phyloP scores from a whole-genome alignment of 1,284 basidiomycete species.

The Filobasidium uniguttulatum region DNA sequence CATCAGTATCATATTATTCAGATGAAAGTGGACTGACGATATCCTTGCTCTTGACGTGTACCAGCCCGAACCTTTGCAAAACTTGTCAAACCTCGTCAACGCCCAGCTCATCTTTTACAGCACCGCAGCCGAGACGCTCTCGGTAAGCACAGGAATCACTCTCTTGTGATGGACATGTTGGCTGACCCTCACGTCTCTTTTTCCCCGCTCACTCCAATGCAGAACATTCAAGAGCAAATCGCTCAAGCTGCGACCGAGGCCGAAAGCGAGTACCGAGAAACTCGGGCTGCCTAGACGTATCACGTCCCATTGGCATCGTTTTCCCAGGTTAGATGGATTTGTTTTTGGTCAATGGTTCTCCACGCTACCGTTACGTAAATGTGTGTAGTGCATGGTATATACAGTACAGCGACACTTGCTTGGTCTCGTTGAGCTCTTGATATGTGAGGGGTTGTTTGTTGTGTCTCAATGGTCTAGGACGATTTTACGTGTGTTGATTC shows the following conservation, averaged over 20 bases:
- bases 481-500: too few species aligned
- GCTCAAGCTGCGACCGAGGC: slow-evolving; percentile 78
- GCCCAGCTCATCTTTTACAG: slow-evolving; percentile 77
- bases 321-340: too few species aligned
- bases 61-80: slow-evolving; percentile 88
- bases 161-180: neutral
- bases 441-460: too few species aligned
- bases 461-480: too few species aligned
- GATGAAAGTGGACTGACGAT: neutral
- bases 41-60: neutral
- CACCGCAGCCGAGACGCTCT: slow-evolving; percentile 69
- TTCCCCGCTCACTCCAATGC: slow-evolving; percentile 16
- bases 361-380: too few species aligned
- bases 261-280: slow-evolving; percentile 76
- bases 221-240: slow-evolving; percentile 67
- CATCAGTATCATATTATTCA: slow-evolving; percentile 1
- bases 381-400: too few species aligned
- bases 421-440: too few species aligned
- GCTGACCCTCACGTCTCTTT: neutral
- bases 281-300: slow-evolving; percentile 29
- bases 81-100: slow-evolving; percentile 80
- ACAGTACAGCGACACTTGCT: too few species aligned
- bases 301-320: too few species aligned
- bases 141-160: slow-evolving; percentile 26
- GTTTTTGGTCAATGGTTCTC: too few species aligned